A percentile compares a stretch with the other conserved stretches of the same genome.
These are phyloP conservation scores for Hypoxylon sp. DNA, from an alignment of 2,329 filamentous ascomycete genomes.

Conservation along the genomic window DNA sequence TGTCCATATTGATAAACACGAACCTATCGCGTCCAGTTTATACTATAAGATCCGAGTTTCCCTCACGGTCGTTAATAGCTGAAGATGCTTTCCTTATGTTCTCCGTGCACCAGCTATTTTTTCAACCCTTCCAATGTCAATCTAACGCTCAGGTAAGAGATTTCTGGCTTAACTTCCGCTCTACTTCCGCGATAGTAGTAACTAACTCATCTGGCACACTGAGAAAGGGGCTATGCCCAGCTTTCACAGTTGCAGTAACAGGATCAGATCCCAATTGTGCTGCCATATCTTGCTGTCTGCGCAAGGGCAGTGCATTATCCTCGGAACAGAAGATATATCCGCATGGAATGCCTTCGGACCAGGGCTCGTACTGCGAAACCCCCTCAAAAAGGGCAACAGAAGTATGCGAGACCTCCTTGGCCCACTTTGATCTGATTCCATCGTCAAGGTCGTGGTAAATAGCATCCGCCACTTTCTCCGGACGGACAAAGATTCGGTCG, in stretches of 20 bases:
- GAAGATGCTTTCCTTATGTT: no score
- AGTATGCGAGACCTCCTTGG: slow-evolving; percentile 9
- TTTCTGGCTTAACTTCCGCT: slow-evolving; percentile 4
- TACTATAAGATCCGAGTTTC: no score
- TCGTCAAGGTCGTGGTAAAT: slow-evolving; percentile 9
- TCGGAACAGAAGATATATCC: slow-evolving; percentile 22
- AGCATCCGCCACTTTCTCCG: neutral
- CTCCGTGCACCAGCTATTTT: no score
- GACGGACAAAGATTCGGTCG: slow-evolving; percentile 4
- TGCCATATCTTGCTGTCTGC: slow-evolving; percentile 6
- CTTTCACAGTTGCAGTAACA: slow-evolving; percentile 2
- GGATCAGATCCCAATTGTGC: slow-evolving; percentile 11
- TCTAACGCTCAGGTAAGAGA: neutral
- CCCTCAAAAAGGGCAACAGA: slow-evolving; percentile 11
- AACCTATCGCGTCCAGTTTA: no score
- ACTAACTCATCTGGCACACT: slow-evolving; percentile 26
- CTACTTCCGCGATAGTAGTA: slow-evolving; percentile 2
- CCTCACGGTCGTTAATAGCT: no score
- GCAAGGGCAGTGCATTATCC: slow-evolving; percentile 9
- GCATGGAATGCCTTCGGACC: slow-evolving; percentile 19
- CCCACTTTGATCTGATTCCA: neutral
- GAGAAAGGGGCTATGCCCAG: slow-evolving; percentile 16
- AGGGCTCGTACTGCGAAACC: slow-evolving; percentile 20
- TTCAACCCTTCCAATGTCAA: no score
- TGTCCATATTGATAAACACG: no score